Evolutionary conservation across 768 basidiomycete genomes (phyloP).

Genomic region (Suillus subalutaceus): DNA sequence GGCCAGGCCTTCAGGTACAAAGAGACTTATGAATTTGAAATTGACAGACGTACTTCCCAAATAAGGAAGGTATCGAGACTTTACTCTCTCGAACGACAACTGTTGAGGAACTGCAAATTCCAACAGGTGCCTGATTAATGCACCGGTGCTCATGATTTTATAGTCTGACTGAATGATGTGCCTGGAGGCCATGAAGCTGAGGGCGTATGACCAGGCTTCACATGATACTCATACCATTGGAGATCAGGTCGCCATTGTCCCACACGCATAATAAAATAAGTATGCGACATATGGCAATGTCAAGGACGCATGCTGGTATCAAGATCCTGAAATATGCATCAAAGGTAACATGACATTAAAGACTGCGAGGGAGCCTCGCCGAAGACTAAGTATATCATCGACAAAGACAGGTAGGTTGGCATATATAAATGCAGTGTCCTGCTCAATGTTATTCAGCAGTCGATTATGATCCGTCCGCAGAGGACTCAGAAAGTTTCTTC

Average conservation of each 20-base stretch:
- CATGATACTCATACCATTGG: not conserved
- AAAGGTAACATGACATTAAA: not conserved
- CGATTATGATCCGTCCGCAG: not conserved
- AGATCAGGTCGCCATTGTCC: not conserved
- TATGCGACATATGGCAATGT: not conserved
- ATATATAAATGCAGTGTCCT: not conserved
- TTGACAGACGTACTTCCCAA: not conserved
- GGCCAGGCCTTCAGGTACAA: not conserved
- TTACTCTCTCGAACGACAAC: too few relatives aligned
- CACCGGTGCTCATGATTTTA: not conserved
- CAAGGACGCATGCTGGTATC: not conserved
- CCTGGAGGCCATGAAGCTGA: not conserved
- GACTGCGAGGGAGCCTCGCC: not conserved
- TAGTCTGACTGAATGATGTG: not conserved
- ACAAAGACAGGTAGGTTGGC: not conserved
- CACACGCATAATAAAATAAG: not conserved
- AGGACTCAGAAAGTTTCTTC: slow-evolving; percentile 16
- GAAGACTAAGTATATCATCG: not conserved
- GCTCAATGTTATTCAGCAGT: not conserved
- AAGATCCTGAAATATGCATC: not conserved
- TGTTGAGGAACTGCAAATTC: not conserved
- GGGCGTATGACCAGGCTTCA: not conserved
- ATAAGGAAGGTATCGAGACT: not conserved
- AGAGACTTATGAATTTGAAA: not conserved
- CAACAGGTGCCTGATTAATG: not conserved